Conservation (phyloP, 768 basidiomycete species). For the Rhodotorula toruloides region DNA sequence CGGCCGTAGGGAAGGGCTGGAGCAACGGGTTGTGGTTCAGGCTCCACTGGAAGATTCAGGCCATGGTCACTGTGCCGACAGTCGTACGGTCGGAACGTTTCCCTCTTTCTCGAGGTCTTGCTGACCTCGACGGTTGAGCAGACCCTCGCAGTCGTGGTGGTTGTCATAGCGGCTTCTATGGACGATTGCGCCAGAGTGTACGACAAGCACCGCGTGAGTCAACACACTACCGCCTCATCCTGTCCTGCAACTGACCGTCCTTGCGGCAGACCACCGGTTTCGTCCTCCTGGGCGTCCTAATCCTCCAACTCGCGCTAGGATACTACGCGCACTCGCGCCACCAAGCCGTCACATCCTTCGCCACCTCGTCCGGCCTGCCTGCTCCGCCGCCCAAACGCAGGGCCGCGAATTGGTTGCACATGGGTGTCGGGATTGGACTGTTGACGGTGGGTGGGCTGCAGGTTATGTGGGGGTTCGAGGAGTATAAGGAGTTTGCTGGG, state of each 20-base stretch:
- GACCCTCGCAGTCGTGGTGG: not conserved
- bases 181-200: not conserved
- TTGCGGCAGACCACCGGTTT: slow-evolving; percentile 15
- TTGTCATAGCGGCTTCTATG: not conserved
- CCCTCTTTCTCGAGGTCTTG: not conserved
- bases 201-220: slow-evolving; percentile 16
- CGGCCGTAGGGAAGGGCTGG: slow-evolving; percentile 14
- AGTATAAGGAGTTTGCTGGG: not conserved
- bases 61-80: not conserved
- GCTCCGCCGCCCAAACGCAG: not conserved
- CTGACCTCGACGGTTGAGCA: not conserved
- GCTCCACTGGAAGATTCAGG: slow-evolving; percentile 13
- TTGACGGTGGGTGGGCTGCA: slow-evolving; percentile 17
- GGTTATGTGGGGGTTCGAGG: slow-evolving; percentile 20
- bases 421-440: slow-evolving; percentile 11
- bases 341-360: not conserved
- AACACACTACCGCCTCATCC: not conserved
- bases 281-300: not conserved
- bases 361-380: not conserved
- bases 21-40: slow-evolving; percentile 12
- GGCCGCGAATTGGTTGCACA: slow-evolving; percentile 4
- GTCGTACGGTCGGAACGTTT: not conserved
- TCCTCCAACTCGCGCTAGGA: not conserved
- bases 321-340: not conserved
- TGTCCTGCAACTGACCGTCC: not conserved